Conservation (phyloP, 352 stramenopile genomes). For the Saprolegnia diclina region DNA sequence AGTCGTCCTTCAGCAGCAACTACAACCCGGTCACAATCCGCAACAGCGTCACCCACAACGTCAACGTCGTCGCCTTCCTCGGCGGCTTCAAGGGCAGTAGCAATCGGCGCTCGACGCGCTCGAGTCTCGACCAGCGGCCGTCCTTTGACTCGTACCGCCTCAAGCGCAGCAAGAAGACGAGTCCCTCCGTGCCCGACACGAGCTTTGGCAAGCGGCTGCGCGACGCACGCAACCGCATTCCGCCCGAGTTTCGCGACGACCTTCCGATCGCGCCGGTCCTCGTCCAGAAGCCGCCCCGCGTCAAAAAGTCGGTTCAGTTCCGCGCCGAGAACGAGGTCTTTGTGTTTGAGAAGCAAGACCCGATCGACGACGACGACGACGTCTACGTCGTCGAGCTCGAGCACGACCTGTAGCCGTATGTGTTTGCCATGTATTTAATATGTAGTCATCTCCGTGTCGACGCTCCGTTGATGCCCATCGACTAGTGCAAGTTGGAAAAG, state of each 20-base stretch:
- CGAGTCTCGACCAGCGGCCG: slow-evolving; percentile 8
- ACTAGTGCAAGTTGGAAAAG: slow-evolving; percentile 27
- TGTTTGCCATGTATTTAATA: slow-evolving; percentile 9
- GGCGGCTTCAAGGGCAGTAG: slow-evolving; percentile 11
- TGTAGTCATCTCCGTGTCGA: too few relatives aligned
- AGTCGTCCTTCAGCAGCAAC: slow-evolving; percentile 8
- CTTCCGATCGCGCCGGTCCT: background rate
- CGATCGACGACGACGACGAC: slow-evolving; percentile 12
- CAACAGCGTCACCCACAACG: slow-evolving; percentile 24
- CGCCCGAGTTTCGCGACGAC: slow-evolving; percentile 25
- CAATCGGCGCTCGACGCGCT: background rate
- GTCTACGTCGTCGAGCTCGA: slow-evolving; percentile 22
- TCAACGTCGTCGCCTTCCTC: slow-evolving; percentile 26
- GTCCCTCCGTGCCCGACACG: background rate
- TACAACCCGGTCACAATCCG: slow-evolving; percentile 24
- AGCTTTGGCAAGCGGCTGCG: slow-evolving; percentile 18
- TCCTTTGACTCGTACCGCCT: slow-evolving; percentile 21
- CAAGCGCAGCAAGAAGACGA: slow-evolving; percentile 5
- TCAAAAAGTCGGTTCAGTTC: slow-evolving; percentile 20
- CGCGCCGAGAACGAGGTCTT: background rate
- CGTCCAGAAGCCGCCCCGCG: slow-evolving; percentile 5
- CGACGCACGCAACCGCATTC: slow-evolving; percentile 24
- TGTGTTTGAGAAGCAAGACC: slow-evolving; percentile 19
- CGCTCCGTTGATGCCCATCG: too few relatives aligned
- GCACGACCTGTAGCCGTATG: background rate